Conservation (phyloP, 2,329 filamentous ascomycete genomes). For the Pseudogymnoascus sp. region DNA sequence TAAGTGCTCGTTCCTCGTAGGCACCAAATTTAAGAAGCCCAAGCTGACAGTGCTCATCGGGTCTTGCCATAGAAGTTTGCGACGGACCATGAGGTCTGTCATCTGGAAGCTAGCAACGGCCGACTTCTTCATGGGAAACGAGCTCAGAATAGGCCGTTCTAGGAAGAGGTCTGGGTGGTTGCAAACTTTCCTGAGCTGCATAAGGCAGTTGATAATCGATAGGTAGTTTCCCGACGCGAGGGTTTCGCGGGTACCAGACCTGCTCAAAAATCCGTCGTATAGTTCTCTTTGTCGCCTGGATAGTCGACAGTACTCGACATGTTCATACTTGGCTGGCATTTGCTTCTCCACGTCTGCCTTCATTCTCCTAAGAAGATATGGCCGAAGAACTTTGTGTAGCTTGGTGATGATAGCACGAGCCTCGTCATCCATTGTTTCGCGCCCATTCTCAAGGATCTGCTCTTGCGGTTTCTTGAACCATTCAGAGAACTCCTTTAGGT, state of each 20-base stretch:
- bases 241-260: constrained; percentile 81
- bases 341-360: constrained; percentile 98
- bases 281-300: constrained; percentile 92
- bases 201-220: constrained; percentile 95
- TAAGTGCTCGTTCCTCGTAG: constrained; percentile 60
- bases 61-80: constrained; percentile 53
- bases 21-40: constrained; percentile 71
- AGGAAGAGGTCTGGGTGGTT: constrained; percentile 97
- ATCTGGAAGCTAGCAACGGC: constrained; percentile 66
- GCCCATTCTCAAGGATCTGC: constrained; percentile 89
- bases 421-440: constrained; percentile 90
- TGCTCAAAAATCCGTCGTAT: constrained; percentile 92
- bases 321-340: constrained; percentile 96
- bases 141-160: constrained; percentile 92
- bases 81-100: constrained; percentile 63
- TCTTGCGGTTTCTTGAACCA: constrained; percentile 95
- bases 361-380: constrained; percentile 80
- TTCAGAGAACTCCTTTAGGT: constrained; percentile 90
- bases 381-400: constrained; percentile 85
- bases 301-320: constrained; percentile 89
- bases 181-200: constrained; percentile 96
- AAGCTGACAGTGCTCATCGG: constrained; percentile 61
- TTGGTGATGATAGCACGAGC: constrained; percentile 86
- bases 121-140: constrained; percentile 82
- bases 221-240: constrained; percentile 90